Evolutionary conservation across 2,329 filamentous ascomycete species (phyloP).

Genomic region (Alternaria gaisen): DNA sequence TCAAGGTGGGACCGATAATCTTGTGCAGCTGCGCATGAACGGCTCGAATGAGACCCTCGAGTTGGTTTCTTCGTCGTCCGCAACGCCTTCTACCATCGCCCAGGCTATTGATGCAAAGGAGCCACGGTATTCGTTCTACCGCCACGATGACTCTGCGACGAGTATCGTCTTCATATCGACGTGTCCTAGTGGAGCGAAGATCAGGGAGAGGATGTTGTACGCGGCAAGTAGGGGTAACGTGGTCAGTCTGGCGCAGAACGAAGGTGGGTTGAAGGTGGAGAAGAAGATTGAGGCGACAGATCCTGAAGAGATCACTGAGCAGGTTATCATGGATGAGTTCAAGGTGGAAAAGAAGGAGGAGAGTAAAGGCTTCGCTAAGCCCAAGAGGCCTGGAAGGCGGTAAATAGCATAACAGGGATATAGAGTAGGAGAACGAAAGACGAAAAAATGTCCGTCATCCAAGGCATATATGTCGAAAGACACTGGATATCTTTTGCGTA

Average conservation of each 20-base stretch:
- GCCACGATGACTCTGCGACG: slow-evolving; percentile 66
- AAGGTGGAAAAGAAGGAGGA: slow-evolving; percentile 74
- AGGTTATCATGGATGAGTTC: slow-evolving; percentile 71
- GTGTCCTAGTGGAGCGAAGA: slow-evolving; percentile 74
- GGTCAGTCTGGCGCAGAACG: slow-evolving; percentile 69
- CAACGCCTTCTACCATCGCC: slow-evolving; percentile 67
- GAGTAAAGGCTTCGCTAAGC: slow-evolving; percentile 76
- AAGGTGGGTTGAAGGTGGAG: slow-evolving; percentile 71
- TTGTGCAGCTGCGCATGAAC: slow-evolving; percentile 80
- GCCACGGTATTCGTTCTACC: slow-evolving; percentile 81
- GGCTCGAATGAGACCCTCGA: slow-evolving; percentile 73
- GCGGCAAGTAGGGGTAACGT: slow-evolving; percentile 70
- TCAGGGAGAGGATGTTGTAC: slow-evolving; percentile 88
- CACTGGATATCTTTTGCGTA: background rate
- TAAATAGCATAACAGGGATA: slow-evolving; percentile 22
- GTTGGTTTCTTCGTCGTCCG: slow-evolving; percentile 64
- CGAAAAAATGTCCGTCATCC: background rate
- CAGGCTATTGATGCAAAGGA: slow-evolving; percentile 70
- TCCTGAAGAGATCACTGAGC: slow-evolving; percentile 74
- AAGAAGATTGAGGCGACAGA: slow-evolving; percentile 74
- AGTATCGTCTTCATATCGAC: slow-evolving; percentile 83
- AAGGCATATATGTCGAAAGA: background rate
- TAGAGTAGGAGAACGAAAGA: background rate
- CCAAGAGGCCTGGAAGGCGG: slow-evolving; percentile 77
- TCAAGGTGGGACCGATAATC: slow-evolving; percentile 54